Base-by-base conservation (phyloP, 75 land plant species). In the Pinus tabuliformis region DNA sequence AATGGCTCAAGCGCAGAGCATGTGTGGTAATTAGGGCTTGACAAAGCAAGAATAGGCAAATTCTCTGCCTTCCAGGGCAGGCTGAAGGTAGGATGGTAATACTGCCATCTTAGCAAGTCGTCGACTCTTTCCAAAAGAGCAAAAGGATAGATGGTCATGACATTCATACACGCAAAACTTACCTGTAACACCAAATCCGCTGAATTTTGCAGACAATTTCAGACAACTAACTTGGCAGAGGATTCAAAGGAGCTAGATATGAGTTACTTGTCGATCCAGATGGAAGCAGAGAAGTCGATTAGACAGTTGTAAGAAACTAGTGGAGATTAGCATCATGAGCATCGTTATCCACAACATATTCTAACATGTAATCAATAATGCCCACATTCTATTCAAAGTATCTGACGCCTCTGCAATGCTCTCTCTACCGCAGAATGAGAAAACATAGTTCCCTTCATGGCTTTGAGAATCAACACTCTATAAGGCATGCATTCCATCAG, bases 361-460 rank as follows among this genome's bases (percentile, higher is more conserved):
- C 26, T 14, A 90, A 60, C 9, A 91, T 88, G 70, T 90, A 92
- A 68, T 82, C 83, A 17, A 92, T 65, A 57, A 92, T 91, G 57
- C 78, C 89, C 91, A 83, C 78, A 96, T 61, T 70, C 76, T 70
- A 59, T 73, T 5, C 62, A 93, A 75, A 11, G 90, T 84, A 20
- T 20, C 11, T 0, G 72, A 83, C 15, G 86, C 89, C 77, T 94
- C 91, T 36, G 66, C 78, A 8, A 66, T 70, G 58, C 76, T 72
- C 78, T 90, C 87, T 6, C 99, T 97, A 3, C 97, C 99, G 45
- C 92, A 89, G 77, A 93, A 18, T 96, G 99, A 36, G 85, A 79
- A 76, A 85, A 94, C n/a, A 87, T 80, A 3, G 91, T 96, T 70
- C 75, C 70, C 73, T 78, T 82, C 5, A 91, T 77, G 14, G 70